Conservation (phyloP, 75 land plant species). For the Picea sitchensis region DNA sequence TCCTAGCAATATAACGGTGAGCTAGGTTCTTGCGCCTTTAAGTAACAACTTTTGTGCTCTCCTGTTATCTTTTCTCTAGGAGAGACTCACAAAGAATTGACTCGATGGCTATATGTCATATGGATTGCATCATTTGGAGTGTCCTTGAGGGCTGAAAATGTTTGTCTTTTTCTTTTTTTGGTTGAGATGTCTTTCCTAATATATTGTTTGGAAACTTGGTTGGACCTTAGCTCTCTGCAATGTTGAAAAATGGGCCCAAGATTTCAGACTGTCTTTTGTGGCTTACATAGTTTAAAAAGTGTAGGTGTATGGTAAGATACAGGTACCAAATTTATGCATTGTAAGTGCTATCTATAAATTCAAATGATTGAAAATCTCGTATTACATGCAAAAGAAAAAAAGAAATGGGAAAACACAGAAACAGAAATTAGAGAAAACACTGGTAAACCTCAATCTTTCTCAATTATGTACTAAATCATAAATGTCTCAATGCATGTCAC, state of each 20-base stretch:
- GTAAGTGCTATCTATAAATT: no score
- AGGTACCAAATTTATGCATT: no score
- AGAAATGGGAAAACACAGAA: neutral
- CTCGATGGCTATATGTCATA: neutral
- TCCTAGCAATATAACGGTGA: conserved; percentile 87
- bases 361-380: no score
- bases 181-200: neutral
- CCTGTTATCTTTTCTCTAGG: neutral
- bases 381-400: no score
- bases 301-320: neutral
- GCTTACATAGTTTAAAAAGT: neutral
- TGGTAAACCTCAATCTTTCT: no score
- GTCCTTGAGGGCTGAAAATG: neutral
- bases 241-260: neutral
- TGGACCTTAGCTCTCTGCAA: neutral
- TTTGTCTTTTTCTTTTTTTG: neutral
- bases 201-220: neutral
- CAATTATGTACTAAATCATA: neutral
- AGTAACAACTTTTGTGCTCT: neutral
- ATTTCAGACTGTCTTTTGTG: neutral
- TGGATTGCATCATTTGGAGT: neutral
- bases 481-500: neutral
- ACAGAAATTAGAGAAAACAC: neutral
- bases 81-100: neutral
- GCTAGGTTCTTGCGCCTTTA: neutral